Evolutionary conservation across 1,284 basidiomycete species (phyloP).

Genomic region (Irpex sp.): DNA sequence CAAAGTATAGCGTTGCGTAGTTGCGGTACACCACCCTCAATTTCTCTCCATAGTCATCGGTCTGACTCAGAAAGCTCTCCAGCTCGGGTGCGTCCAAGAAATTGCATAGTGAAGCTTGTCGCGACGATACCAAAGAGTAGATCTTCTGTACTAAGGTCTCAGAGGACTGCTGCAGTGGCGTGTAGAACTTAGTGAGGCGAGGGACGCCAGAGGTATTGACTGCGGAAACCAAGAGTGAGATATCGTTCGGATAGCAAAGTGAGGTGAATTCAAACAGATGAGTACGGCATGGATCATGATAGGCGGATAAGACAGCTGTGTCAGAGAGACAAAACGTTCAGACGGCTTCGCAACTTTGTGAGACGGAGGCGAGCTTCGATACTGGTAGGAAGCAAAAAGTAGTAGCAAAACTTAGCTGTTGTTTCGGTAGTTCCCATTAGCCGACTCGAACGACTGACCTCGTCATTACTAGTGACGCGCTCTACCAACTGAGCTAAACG

Average conservation of each 20-base stretch:
- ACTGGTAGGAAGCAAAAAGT: no score
- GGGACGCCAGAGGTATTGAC: constrained; percentile 89
- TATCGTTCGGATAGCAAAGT: not conserved
- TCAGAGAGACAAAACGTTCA: no score
- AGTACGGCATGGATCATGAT: constrained; percentile 86
- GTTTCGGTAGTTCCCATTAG: not conserved
- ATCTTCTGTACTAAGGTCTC: constrained; percentile 80
- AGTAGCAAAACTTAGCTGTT: not conserved
- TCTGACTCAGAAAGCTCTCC: constrained; percentile 65
- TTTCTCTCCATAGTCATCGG: constrained; percentile 52
- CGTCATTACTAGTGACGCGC: constrained; percentile 47
- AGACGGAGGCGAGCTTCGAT: no score
- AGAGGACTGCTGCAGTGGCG: constrained; percentile 68
- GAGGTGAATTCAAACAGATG: constrained; percentile 46
- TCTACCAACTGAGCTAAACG: constrained; percentile 58
- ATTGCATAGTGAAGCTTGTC: constrained; percentile 82
- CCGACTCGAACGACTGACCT: constrained; percentile 5
- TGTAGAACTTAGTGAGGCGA: constrained; percentile 95
- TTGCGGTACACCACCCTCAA: constrained; percentile 79
- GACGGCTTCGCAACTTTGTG: no score
- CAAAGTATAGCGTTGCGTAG: constrained; percentile 96
- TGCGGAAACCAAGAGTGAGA: constrained; percentile 26
- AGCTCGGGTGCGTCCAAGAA: constrained; percentile 91
- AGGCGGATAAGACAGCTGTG: not conserved
- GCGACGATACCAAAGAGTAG: constrained; percentile 77